Conservation (phyloP, 2,329 filamentous ascomycete species). For the Ascosphaera aggregata region DNA sequence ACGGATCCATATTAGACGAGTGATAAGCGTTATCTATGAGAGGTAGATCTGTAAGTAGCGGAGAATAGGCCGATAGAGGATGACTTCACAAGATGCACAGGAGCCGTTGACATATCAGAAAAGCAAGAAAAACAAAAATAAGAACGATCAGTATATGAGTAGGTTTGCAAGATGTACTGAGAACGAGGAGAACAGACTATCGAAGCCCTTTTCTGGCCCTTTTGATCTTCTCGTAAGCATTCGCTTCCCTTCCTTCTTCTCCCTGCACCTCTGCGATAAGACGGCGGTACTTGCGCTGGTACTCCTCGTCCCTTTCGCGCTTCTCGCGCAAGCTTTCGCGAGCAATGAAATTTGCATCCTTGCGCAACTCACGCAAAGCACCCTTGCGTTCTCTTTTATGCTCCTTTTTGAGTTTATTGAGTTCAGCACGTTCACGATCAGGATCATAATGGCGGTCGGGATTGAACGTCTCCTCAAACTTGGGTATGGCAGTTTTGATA, state of each 20-base stretch:
- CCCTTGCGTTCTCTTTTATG: conserved; percentile 93
- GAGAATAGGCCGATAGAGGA: no score
- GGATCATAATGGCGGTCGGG: conserved; percentile 95
- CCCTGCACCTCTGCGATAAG: conserved; percentile 89
- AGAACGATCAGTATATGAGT: no score
- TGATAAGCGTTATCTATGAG: no score
- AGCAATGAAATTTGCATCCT: conserved; percentile 85
- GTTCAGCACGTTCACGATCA: conserved; percentile 67
- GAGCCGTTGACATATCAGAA: no score
- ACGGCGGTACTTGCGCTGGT: conserved; percentile 89
- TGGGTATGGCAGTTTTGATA: conserved; percentile 72
- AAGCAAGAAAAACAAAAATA: no score
- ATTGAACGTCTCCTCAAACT: conserved; percentile 90
- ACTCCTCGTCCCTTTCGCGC: conserved; percentile 77
- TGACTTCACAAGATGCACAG: no score
- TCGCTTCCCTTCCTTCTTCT: conserved; percentile 68
- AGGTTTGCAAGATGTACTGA: no score
- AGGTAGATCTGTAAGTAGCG: no score
- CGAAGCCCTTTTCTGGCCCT: conserved; percentile 48
- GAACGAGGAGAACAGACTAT: no score
- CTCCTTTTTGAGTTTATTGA: conserved; percentile 65
- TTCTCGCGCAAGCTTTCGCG: conserved; percentile 76
- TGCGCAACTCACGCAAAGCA: conserved; percentile 76
- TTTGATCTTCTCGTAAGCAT: conserved; percentile 77
- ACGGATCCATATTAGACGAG: no score